Base-by-base conservation (phyloP, 2,329 filamentous ascomycete genomes). In the Anthostomella pinea region DNA sequence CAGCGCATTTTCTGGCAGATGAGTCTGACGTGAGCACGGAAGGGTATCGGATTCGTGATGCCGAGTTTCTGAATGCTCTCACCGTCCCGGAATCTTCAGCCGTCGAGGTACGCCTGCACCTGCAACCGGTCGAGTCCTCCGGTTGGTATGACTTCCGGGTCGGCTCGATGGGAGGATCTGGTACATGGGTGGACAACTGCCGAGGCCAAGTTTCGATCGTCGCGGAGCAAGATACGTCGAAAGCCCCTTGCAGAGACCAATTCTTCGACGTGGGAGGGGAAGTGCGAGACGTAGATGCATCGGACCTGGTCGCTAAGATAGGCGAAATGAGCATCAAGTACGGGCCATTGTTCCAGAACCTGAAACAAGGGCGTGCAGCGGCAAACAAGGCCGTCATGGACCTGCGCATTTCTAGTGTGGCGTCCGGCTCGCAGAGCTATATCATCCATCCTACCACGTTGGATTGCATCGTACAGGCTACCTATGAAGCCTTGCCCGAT, bases 401-500 rank as follows among this genome's bases (percentile, higher is more conserved):
- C 3, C 48, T 57, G 14, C 18, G 27, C n/a, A 30, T 58, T 0
- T 39, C 48, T 11, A 48, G 53, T 28, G 39, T 46, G 6, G 33
- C 35, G 8, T 30, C 42, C 1, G 34, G 30, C 7, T 51, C 53
- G 49, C 49, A 48, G 2, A 41, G 48, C 22, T 27, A 38, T 15
- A 33, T 50, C 18, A 27, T 54, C 8, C 53, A 56, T 25, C 53
- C 53, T 0, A 52, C 45, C 1, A 52, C 49, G 0, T 27, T 56
- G 1, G 51, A 56, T 28, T 47, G 49, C 1, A 42, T 52, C 1
- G 46, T 53, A 11, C 51, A 53, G 10, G 44, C 49, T 6, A 43
- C 33, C 2, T 30, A 39, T 2, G 9, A 3, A 6, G 17, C 1
- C 9, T 8, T 41, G 10, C 38, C 28, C 2, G n/a, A 20, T 11